Evolutionary conservation across 352 stramenopile species (phyloP).

Genomic region (Pythium periplocum): DNA sequence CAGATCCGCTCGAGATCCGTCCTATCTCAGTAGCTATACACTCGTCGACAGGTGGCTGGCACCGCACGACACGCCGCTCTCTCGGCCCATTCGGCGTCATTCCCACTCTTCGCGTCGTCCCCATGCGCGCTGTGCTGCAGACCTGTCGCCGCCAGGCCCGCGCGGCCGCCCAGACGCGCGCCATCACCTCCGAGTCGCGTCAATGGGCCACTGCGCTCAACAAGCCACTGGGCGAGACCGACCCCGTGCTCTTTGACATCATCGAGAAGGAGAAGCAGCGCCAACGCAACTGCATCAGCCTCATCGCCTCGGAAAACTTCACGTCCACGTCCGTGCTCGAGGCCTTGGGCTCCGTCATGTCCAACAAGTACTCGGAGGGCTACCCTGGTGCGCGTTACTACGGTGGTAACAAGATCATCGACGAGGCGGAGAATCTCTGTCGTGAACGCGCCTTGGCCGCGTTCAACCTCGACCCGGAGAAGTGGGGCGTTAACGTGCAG

Average conservation of each 20-base stretch:
- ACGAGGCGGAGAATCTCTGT: conserved; percentile 98
- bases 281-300: conserved; percentile 96
- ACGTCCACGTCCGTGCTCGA: conserved; percentile 97
- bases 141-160: conserved; percentile 11
- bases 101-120: not conserved
- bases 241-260: conserved; percentile 92
- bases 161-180: conserved; percentile 11
- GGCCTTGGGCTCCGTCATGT: conserved; percentile 97
- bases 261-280: conserved; percentile 98
- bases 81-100: too few relatives aligned
- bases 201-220: conserved; percentile 84
- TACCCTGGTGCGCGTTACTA: conserved; percentile 98
- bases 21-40: too few relatives aligned
- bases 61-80: too few relatives aligned
- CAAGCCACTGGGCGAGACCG: conserved; percentile 78
- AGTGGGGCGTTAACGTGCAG: conserved; percentile 98
- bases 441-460: conserved; percentile 95
- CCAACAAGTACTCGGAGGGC: conserved; percentile 99
- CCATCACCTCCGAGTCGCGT: conserved; percentile 53
- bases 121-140: conserved; percentile 20
- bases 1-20: too few relatives aligned
- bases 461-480: conserved; percentile 94
- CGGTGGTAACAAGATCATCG: conserved; percentile 99
- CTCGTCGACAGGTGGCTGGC: too few relatives aligned
- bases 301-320: conserved; percentile 99